These are phyloP conservation scores for Hsuehochloa calcarea DNA, from an alignment of 176 grass and related monocot species.

Conservation along the genomic window DNA sequence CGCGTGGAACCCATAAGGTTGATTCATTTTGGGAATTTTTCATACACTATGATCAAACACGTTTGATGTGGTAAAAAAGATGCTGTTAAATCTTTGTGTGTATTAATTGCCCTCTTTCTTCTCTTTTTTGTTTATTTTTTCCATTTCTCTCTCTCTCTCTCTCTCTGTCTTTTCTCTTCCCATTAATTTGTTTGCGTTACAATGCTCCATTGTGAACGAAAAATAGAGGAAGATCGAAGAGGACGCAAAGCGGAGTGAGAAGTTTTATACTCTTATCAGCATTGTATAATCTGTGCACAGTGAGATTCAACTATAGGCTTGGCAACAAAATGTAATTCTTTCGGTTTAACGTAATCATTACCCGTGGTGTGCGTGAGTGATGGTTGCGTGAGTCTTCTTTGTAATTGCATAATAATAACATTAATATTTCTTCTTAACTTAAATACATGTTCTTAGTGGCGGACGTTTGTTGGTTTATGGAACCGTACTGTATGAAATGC, in stretches of 20 bases:
- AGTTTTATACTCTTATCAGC: not conserved
- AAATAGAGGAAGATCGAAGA: not conserved
- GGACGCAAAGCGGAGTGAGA: not conserved
- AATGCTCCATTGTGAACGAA: conserved; percentile 18
- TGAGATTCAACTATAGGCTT: not conserved
- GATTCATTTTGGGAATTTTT: conserved; percentile 41
- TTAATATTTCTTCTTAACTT: no score
- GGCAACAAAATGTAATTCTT: not conserved
- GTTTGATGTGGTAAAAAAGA: conserved; percentile 38
- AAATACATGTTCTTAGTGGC: not conserved
- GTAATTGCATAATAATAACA: no score
- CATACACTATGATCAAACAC: conserved; percentile 23
- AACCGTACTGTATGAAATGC: not conserved
- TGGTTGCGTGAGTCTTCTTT: no score
- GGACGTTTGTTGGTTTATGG: not conserved
- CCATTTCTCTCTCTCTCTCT: not conserved
- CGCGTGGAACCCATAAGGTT: conserved; percentile 14
- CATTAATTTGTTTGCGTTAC: conserved; percentile 20
- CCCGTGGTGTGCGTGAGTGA: not conserved
- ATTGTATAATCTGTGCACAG: not conserved
- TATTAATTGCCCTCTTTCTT: not conserved
- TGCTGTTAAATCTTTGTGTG: not conserved
- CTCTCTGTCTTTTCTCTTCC: not conserved
- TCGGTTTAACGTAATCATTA: not conserved
- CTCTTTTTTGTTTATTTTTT: not conserved